A percentile compares a stretch with the other conserved stretches of the same genome.
These are phyloP conservation scores for Thielaviopsis populi DNA, from an alignment of 2,329 filamentous ascomycete genomes.

Conservation along the genomic window DNA sequence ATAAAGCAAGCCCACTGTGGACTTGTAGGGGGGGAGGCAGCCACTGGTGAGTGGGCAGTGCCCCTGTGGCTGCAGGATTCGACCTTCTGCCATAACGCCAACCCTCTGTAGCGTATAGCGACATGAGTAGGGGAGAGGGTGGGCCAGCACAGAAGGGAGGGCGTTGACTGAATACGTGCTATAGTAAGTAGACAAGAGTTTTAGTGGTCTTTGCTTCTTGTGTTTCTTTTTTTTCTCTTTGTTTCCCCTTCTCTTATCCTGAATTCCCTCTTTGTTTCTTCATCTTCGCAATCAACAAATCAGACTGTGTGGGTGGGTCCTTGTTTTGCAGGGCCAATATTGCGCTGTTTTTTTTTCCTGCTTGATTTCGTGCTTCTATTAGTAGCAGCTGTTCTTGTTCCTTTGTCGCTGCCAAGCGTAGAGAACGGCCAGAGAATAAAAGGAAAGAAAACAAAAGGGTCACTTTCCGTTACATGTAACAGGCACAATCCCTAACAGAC, in stretches of 20 bases:
- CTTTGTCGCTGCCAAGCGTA: background rate
- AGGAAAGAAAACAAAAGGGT: background rate
- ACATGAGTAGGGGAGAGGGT: no score
- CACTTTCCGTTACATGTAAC: background rate
- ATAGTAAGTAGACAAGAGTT: no score
- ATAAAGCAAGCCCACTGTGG: background rate
- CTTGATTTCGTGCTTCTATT: background rate
- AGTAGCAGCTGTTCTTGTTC: background rate
- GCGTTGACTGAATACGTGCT: no score
- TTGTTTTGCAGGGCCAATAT: background rate
- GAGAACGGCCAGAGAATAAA: background rate
- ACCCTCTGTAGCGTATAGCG: background rate
- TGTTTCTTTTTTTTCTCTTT: no score
- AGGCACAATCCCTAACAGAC: no score
- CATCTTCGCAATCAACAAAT: background rate
- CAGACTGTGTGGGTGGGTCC: background rate
- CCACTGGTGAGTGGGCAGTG: background rate
- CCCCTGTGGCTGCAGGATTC: background rate
- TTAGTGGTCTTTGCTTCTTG: no score
- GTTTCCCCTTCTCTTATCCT: background rate
- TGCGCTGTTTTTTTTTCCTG: background rate
- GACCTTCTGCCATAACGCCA: background rate
- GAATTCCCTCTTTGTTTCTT: background rate
- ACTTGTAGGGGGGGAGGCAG: background rate
- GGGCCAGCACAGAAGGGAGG: no score